phyloP scores from a whole-genome alignment of 768 basidiomycete species.

The Boletus speciosus region DNA sequence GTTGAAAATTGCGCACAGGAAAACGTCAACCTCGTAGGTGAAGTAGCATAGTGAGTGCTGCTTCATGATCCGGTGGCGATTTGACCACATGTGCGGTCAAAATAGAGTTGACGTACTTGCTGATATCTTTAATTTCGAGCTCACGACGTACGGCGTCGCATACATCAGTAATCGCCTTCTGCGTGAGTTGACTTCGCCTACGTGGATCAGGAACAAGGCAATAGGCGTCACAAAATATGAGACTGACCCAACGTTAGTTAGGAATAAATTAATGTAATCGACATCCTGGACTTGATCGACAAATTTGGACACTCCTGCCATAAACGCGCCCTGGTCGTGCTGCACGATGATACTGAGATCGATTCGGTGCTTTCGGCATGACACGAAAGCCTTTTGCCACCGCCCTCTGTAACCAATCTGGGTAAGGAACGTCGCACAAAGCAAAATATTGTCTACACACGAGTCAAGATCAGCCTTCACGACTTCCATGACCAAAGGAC shows the following conservation, averaged over 20 bases:
- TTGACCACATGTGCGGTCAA: constrained; percentile 93
- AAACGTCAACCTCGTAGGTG: constrained; percentile 63
- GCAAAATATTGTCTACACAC: constrained; percentile 31
- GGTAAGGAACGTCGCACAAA: neutral
- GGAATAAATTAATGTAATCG: constrained; percentile 89
- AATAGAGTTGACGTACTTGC: constrained; percentile 85
- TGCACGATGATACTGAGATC: constrained; percentile 89
- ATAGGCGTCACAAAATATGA: neutral
- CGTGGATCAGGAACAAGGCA: constrained; percentile 1
- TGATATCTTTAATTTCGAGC: constrained; percentile 67
- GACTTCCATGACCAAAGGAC: constrained; percentile 85
- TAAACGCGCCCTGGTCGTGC: constrained; percentile 66
- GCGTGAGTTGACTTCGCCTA: constrained; percentile 58
- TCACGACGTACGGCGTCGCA: constrained; percentile 75
- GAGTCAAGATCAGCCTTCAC: constrained; percentile 70
- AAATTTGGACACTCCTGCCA: constrained; percentile 58
- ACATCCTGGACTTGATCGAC: constrained; percentile 85
- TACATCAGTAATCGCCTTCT: constrained; percentile 59
- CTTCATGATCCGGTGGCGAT: constrained; percentile 85
- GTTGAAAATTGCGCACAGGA: neutral
- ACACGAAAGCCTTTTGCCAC: constrained; percentile 84
- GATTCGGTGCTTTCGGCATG: constrained; percentile 91
- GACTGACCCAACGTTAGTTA: constrained; percentile 77
- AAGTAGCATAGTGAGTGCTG: constrained; percentile 71
- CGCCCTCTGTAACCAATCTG: constrained; percentile 45